Conservation (phyloP, 2,329 filamentous ascomycete genomes). For the Colletotrichum karsti region DNA sequence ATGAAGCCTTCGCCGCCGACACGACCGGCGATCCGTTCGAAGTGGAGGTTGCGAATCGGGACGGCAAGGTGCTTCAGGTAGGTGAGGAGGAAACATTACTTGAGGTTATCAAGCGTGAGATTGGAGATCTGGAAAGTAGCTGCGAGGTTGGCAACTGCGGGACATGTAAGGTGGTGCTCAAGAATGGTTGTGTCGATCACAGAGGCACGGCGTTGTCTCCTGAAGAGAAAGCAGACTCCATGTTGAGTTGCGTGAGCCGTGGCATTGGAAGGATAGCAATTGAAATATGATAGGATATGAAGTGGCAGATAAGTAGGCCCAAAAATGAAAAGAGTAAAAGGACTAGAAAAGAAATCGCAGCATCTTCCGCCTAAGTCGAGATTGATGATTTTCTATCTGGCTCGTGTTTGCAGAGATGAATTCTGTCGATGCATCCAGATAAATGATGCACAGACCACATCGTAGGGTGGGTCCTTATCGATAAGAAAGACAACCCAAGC, state of each 20-base stretch:
- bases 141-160: slow-evolving; percentile 65
- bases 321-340: too few relatives aligned
- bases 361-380: not conserved
- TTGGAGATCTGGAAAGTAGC: slow-evolving; percentile 54
- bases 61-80: slow-evolving; percentile 51
- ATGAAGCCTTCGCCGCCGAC: slow-evolving; percentile 65
- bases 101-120: slow-evolving; percentile 53
- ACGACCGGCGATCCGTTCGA: slow-evolving; percentile 67
- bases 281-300: slow-evolving; percentile 50
- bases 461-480: not conserved
- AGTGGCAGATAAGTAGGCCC: not conserved
- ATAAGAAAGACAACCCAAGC: not conserved
- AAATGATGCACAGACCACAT: not conserved
- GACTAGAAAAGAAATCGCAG: not conserved
- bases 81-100: slow-evolving; percentile 58
- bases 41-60: slow-evolving; percentile 55
- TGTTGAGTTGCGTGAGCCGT: slow-evolving; percentile 63
- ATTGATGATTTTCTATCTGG: too few relatives aligned
- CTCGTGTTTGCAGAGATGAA: too few relatives aligned
- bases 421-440: too few relatives aligned
- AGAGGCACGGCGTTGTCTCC: slow-evolving; percentile 55
- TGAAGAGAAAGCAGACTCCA: slow-evolving; percentile 51
- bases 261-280: slow-evolving; percentile 58
- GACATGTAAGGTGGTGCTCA: slow-evolving; percentile 56
- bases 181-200: slow-evolving; percentile 55